These are phyloP conservation scores for Capsicum chinense DNA, from an alignment of 257 asterid genomes.

Conservation along the genomic window DNA sequence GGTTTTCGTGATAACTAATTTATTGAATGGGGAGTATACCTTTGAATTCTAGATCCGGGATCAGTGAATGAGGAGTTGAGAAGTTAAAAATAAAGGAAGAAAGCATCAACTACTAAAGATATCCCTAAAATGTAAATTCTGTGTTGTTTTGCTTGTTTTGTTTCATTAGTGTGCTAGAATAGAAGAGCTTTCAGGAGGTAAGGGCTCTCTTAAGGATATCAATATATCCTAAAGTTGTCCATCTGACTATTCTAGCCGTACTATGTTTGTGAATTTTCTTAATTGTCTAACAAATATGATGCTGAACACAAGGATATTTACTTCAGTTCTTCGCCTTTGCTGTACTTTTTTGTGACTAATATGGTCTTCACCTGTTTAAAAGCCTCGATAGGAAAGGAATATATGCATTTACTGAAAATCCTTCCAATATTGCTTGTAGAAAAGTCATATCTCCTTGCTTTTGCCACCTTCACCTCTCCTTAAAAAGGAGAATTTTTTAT, in stretches of 20 bases:
- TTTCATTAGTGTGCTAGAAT: conserved; percentile 11
- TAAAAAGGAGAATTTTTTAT: not conserved
- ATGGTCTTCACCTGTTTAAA: conserved; percentile 13
- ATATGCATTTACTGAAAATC: not conserved
- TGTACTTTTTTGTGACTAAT: not conserved
- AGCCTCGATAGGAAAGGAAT: not conserved
- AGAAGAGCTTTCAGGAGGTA: not conserved
- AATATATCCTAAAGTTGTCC: conserved; percentile 3
- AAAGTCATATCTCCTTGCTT: not conserved
- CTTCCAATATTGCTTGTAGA: not conserved
- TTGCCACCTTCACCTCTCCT: conserved; percentile 6
- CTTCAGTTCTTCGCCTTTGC: not conserved
- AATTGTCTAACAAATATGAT: not conserved
- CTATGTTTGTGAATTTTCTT: not conserved
- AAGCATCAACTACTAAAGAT: not conserved
- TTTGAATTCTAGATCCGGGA: not conserved
- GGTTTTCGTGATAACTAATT: not conserved
- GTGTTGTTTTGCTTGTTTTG: not conserved
- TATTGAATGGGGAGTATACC: conserved; percentile 22
- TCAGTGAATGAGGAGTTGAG: not conserved
- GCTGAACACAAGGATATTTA: not conserved
- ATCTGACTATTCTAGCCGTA: not conserved
- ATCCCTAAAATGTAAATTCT: not conserved
- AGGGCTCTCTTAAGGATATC: not conserved
- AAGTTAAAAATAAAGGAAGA: not conserved